A percentile compares a stretch with the other conserved stretches of the same genome.
Evolutionary conservation across 2,329 filamentous ascomycete genomes (phyloP).

Genomic region (Hymenoscyphus infarciens): DNA sequence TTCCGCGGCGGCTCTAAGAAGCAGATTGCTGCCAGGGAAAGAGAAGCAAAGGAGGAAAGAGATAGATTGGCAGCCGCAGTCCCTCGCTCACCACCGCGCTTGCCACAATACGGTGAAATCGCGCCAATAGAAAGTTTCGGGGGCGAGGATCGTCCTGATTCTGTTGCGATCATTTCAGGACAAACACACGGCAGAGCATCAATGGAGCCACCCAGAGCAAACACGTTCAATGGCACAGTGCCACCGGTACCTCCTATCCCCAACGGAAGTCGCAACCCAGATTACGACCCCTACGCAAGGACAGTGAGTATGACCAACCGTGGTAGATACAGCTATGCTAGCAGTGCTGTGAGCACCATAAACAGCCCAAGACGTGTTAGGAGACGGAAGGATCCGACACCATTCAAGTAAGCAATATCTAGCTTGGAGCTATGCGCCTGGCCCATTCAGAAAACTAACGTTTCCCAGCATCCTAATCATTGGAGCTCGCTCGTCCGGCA

Average conservation of each 20-base stretch:
- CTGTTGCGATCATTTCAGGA: slow-evolving; percentile 55
- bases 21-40: too few species aligned
- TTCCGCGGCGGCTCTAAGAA: too few species aligned
- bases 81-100: slow-evolving; percentile 25
- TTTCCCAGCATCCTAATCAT: slow-evolving; percentile 75
- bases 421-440: neutral
- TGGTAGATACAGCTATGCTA: slow-evolving; percentile 93
- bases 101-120: slow-evolving; percentile 42
- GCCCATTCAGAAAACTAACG: slow-evolving; percentile 16
- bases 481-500: slow-evolving; percentile 82
- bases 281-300: slow-evolving; percentile 73
- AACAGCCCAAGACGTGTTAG: slow-evolving; percentile 90
- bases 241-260: slow-evolving; percentile 50
- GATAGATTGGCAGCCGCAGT: too few species aligned
- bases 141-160: slow-evolving; percentile 62
- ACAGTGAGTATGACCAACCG: slow-evolving; percentile 96
- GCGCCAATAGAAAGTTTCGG: slow-evolving; percentile 42
- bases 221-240: slow-evolving; percentile 39
- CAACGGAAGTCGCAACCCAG: slow-evolving; percentile 49
- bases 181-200: slow-evolving; percentile 42
- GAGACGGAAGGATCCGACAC: slow-evolving; percentile 93
- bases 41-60: too few species aligned
- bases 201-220: slow-evolving; percentile 47
- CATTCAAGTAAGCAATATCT: slow-evolving; percentile 77
- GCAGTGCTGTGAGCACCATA: slow-evolving; percentile 83